phyloP scores from a whole-genome alignment of 2,329 filamentous ascomycete genomes.

The Eutypella sp. region DNA sequence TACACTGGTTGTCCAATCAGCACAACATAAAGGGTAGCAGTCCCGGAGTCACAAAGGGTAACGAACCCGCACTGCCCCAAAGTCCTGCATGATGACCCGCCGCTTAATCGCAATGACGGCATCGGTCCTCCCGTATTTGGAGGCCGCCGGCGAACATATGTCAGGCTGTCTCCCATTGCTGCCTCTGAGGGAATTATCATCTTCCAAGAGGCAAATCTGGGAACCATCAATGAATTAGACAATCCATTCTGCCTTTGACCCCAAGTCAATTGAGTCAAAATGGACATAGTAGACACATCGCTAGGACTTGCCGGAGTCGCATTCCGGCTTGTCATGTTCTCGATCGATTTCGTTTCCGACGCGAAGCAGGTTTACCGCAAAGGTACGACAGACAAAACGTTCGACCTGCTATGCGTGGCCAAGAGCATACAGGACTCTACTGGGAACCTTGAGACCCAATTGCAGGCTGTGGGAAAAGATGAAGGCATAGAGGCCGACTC shows the following conservation, averaged over 20 bases:
- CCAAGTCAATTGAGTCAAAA: neutral
- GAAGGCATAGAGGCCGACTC: neutral
- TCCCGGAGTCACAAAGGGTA: no score
- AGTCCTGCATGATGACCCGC: neutral
- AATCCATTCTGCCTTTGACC: neutral
- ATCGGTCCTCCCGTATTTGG: no score
- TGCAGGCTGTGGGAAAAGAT: neutral
- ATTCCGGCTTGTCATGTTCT: slow-evolving; percentile 14
- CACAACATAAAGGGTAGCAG: no score
- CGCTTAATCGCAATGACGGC: neutral
- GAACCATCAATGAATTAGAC: no score
- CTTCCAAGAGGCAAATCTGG: no score
- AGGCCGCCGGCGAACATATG: no score
- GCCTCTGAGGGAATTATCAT: no score
- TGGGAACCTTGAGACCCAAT: slow-evolving; percentile 9
- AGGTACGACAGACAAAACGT: slow-evolving; percentile 12
- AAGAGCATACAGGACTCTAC: slow-evolving; percentile 12
- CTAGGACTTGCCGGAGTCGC: slow-evolving; percentile 13
- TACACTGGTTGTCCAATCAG: neutral
- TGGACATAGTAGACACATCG: slow-evolving; percentile 13
- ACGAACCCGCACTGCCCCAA: no score
- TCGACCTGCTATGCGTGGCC: slow-evolving; percentile 10
- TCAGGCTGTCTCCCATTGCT: no score
- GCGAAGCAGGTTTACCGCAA: slow-evolving; percentile 17
- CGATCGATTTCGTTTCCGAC: slow-evolving; percentile 14